phyloP scores from a whole-genome alignment of 176 grass and related monocot species.

The Chloris gayana region DNA sequence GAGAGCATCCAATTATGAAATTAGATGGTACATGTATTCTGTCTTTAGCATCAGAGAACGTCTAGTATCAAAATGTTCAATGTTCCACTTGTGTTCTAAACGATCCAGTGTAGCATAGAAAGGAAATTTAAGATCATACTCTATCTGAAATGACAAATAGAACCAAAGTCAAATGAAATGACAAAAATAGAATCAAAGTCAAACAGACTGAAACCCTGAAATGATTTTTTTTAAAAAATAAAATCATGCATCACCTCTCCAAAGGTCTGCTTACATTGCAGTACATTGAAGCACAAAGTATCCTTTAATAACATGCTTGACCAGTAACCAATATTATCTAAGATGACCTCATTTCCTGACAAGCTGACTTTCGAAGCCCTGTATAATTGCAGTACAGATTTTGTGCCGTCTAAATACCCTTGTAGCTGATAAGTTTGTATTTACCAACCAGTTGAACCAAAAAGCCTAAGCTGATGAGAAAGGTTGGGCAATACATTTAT shows the following conservation, averaged over 20 bases:
- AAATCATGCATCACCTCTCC: conserved; percentile 47
- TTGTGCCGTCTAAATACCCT: conserved; percentile 58
- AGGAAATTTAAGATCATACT: conserved; percentile 64
- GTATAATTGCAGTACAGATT: conserved; percentile 62
- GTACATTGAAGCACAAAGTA: conserved; percentile 18
- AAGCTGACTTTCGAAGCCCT: conserved; percentile 71
- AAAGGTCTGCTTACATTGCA: conserved; percentile 4
- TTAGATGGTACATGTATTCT: conserved; percentile 41
- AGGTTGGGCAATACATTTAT: too few species aligned
- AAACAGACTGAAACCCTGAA: not conserved
- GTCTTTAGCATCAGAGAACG: too few species aligned
- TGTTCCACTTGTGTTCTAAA: conserved; percentile 74
- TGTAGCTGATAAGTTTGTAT: conserved; percentile 50
- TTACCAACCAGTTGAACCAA: too few species aligned
- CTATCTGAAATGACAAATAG: too few species aligned
- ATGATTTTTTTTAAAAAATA: not conserved
- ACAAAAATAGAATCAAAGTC: not conserved
- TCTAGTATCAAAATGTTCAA: too few species aligned
- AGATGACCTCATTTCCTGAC: conserved; percentile 41
- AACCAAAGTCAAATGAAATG: too few species aligned
- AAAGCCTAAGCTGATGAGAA: too few species aligned
- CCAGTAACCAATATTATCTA: conserved; percentile 62
- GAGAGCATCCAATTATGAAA: not conserved
- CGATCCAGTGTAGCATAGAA: conserved; percentile 72
- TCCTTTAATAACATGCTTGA: conserved; percentile 51